Evolutionary conservation across 1,284 basidiomycete species (phyloP), one percentile per base, ranked within the genome.

Genomic region (Bothia castanella): DNA sequence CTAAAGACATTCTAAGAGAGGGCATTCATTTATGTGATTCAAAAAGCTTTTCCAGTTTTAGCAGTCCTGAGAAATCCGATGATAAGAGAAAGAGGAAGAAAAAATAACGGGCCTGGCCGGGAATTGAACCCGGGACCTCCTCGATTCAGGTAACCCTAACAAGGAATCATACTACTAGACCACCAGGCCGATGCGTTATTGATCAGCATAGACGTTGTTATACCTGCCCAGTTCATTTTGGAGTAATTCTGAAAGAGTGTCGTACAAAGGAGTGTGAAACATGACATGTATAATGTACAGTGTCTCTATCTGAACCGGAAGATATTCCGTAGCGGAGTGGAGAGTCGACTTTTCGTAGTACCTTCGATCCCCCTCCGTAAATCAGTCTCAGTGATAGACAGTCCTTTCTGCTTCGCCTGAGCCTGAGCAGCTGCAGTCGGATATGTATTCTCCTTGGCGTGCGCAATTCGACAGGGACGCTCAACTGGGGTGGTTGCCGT

Each of bases 81-180:
- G n/a, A n/a, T 8, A 16, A n/a, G 36, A 19, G 11, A 1, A 50
- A 10, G 4, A 25, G 1, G 5, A 40, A 27, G 34, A 48, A 68
- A 68, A 72, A 71, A 70, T 72, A 69, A 70, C 19, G 83, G 83
- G 82, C 83, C 82, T 85, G 78, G 79, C 82, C 79, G 82, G 83
- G 83, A 85, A 85, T 85, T 85, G 84, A 87, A 85, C 84, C 83
- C 81, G 80, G 83, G 83, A 86, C 83, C 83, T 85, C 84, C 82
- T 85, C 82, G 83, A 73, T 55, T 58, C 45, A 39, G 54, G 52
- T 10, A 51, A 39, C 73, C 73, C 73, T 74, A 74, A 75, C 73
- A 75, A 75, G 73, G 74, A 75, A 75, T 75, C 73, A 75, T 74
- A 74, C 72, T 74, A 74, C 73, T 74, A 74, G 73, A 74, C 73